phyloP scores from a whole-genome alignment of 805 yeast genomes.

The Komagataella ulmi region DNA sequence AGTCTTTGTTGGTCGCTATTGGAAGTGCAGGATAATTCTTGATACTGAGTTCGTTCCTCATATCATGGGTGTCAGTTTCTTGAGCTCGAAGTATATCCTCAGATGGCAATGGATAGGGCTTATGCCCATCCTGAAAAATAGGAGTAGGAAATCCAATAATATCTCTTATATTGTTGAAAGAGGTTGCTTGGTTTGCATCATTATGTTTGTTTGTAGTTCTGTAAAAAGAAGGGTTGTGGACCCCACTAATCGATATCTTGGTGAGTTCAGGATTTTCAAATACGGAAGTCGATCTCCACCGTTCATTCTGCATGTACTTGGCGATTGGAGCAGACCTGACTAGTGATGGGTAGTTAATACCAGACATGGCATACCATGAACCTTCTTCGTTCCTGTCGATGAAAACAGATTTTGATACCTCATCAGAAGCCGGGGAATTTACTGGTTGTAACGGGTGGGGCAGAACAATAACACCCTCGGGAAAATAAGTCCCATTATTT shows the following conservation, averaged over 20 bases:
- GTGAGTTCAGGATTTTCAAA: constrained; percentile 24
- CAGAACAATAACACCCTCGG: constrained; percentile 29
- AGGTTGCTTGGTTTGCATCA: constrained; percentile 2
- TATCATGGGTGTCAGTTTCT: neutral
- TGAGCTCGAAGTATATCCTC: neutral
- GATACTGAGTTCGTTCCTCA: neutral
- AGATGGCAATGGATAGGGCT: neutral
- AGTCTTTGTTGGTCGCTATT: neutral
- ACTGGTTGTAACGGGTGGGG: constrained; percentile 54
- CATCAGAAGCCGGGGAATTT: constrained; percentile 10
- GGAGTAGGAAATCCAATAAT: constrained; percentile 4
- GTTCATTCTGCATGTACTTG: constrained; percentile 34
- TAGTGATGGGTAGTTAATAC: constrained; percentile 62
- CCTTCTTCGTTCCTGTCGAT: constrained; percentile 51
- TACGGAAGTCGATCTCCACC: constrained; percentile 26
- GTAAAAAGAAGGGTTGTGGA: constrained; percentile 22
- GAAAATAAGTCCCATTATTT: constrained; percentile 5
- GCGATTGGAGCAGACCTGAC: constrained; percentile 73
- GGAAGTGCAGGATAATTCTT: neutral
- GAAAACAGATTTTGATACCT: constrained; percentile 31
- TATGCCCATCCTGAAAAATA: neutral
- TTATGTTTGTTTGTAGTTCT: neutral
- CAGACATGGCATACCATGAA: constrained; percentile 82
- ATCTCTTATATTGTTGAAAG: constrained; percentile 1
- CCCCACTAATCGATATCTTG: constrained; percentile 33